A percentile compares a stretch with the other conserved stretches of the same genome.
phyloP scores from a whole-genome alignment of 1,284 basidiomycete species.

The Ustilago tritici region DNA sequence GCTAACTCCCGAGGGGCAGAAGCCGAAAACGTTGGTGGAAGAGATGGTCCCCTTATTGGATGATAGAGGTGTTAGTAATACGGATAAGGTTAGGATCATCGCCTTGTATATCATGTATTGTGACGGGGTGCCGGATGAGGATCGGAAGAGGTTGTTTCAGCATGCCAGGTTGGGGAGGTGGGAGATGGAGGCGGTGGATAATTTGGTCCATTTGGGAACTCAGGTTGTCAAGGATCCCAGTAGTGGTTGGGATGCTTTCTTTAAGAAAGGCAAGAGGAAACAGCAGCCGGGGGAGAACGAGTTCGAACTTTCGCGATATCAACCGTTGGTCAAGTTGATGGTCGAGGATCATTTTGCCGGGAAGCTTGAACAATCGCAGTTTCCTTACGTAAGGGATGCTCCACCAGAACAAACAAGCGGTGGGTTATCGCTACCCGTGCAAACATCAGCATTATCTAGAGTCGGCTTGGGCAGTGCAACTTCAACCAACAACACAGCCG shows the following conservation, averaged over 20 bases:
- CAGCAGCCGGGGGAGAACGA: slow-evolving; percentile 82
- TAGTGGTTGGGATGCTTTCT: slow-evolving; percentile 54
- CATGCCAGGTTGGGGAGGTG: slow-evolving; percentile 89
- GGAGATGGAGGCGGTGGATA: slow-evolving; percentile 95
- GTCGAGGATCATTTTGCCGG: slow-evolving; percentile 88
- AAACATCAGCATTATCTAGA: slow-evolving; percentile 43
- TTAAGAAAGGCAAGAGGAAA: slow-evolving; percentile 78
- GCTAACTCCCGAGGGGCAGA: slow-evolving; percentile 64
- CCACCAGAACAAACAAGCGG: slow-evolving; percentile 73
- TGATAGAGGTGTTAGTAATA: slow-evolving; percentile 76
- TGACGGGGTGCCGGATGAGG: slow-evolving; percentile 97
- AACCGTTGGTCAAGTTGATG: slow-evolving; percentile 85
- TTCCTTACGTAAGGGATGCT: slow-evolving; percentile 91
- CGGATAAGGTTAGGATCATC: slow-evolving; percentile 94
- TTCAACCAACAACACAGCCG: not conserved
- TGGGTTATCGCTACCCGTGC: slow-evolving; percentile 23
- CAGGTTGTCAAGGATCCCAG: slow-evolving; percentile 79
- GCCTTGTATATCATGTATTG: slow-evolving; percentile 94
- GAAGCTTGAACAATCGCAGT: slow-evolving; percentile 81
- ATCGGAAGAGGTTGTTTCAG: slow-evolving; percentile 91
- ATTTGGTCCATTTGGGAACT: slow-evolving; percentile 83
- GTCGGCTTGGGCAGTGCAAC: slow-evolving; percentile 29
- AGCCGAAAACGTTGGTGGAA: slow-evolving; percentile 78
- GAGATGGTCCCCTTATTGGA: slow-evolving; percentile 98
- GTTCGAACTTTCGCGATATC: slow-evolving; percentile 94